Conservation (phyloP, 2,329 filamentous ascomycete species). For the Aureobasidium sp. region DNA sequence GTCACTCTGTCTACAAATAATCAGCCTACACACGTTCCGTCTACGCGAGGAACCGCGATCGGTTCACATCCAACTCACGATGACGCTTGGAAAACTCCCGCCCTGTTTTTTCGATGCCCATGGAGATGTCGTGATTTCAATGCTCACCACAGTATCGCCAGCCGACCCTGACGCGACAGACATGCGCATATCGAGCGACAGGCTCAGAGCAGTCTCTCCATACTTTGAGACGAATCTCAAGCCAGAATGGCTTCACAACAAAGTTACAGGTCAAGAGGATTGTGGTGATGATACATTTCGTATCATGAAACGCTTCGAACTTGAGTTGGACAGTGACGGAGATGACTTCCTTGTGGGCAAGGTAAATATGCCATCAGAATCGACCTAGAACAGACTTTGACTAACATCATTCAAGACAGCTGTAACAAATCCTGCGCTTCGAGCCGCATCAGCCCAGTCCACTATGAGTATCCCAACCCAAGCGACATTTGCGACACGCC, state of each 20-base stretch:
- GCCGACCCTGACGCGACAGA: background rate
- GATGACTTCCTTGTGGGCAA: background rate
- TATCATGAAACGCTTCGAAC: background rate
- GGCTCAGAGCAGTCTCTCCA: background rate
- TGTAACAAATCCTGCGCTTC: background rate
- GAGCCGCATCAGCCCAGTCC: background rate
- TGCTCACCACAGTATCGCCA: background rate
- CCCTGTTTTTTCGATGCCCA: background rate
- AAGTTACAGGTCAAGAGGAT: background rate
- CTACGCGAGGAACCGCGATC: background rate
- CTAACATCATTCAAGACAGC: background rate
- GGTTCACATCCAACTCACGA: background rate
- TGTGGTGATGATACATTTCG: background rate
- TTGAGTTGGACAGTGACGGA: background rate
- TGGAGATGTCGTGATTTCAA: background rate
- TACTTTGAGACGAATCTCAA: background rate
- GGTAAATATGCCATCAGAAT: background rate
- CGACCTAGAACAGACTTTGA: background rate
- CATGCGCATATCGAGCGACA: background rate
- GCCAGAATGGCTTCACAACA: background rate
- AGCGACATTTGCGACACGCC: background rate
- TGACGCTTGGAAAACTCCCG: background rate
- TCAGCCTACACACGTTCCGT: background rate
- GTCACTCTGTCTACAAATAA: background rate
- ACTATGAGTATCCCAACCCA: background rate